phyloP scores from a whole-genome alignment of 2,329 filamentous ascomycete genomes.

The Penicillium janthinellum region DNA sequence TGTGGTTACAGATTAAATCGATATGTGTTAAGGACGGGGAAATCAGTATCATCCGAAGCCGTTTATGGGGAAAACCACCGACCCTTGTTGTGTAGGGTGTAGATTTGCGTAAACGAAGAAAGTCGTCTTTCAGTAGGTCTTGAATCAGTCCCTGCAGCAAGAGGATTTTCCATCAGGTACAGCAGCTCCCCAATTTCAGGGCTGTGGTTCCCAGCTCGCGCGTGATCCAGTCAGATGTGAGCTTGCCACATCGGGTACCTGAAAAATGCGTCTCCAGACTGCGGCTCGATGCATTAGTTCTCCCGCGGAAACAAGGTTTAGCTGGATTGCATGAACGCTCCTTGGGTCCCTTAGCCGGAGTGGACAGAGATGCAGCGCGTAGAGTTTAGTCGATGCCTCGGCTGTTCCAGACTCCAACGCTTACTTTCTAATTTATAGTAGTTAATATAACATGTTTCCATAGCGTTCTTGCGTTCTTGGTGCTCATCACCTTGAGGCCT shows the following conservation, averaged over 20 bases:
- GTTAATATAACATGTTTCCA: background rate
- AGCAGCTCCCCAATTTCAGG: slow-evolving; percentile 16
- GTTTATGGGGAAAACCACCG: background rate
- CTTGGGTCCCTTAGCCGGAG: slow-evolving; percentile 2
- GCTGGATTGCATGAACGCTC: slow-evolving; percentile 29
- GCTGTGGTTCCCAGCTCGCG: slow-evolving; percentile 12
- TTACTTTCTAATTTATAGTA: background rate
- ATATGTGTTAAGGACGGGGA: background rate
- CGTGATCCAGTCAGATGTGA: slow-evolving; percentile 14
- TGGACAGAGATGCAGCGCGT: background rate
- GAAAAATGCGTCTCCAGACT: slow-evolving; percentile 24
- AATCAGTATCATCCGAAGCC: background rate
- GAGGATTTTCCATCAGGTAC: slow-evolving; percentile 1
- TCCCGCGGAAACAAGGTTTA: slow-evolving; percentile 26
- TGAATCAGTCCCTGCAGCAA: background rate
- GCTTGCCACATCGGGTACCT: slow-evolving; percentile 23
- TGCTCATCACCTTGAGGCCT: background rate
- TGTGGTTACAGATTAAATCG: background rate
- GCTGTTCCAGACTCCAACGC: background rate
- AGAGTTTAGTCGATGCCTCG: background rate
- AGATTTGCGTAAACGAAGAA: background rate
- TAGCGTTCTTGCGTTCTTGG: background rate
- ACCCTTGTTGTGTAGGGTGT: background rate
- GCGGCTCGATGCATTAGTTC: slow-evolving; percentile 34
- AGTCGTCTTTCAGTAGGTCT: background rate